Evolutionary conservation across 352 stramenopile species (phyloP).

Genomic region (Peronospora farinosa): DNA sequence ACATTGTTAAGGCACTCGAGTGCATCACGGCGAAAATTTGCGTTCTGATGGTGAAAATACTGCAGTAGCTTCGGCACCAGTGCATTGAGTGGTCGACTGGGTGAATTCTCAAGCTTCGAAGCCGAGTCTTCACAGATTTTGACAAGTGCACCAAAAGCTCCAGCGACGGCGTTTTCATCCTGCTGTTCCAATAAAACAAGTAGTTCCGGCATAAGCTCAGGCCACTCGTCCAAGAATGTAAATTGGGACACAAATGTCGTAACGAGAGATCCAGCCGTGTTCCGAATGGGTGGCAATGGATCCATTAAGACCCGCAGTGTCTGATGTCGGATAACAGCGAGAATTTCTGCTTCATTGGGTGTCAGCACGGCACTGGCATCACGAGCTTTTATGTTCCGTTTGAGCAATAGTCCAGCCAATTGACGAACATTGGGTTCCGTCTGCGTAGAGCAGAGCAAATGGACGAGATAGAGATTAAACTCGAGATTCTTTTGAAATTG

Average conservation of each 20-base stretch:
- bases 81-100: conserved; percentile 77
- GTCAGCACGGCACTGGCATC: conserved; percentile 47
- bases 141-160: conserved; percentile 76
- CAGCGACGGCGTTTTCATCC: conserved; percentile 65
- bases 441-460: conserved; percentile 66
- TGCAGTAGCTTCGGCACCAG: conserved; percentile 86
- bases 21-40: conserved; percentile 73
- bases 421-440: conserved; percentile 63
- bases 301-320: conserved; percentile 66
- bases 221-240: conserved; percentile 85
- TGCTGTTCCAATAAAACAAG: conserved; percentile 50
- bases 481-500: conserved; percentile 86
- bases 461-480: conserved; percentile 86
- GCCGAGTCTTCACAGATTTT: conserved; percentile 90
- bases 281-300: conserved; percentile 62
- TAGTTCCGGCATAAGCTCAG: conserved; percentile 79
- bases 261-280: conserved; percentile 65
- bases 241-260: conserved; percentile 85
- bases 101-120: conserved; percentile 84
- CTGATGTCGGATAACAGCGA: conserved; percentile 73
- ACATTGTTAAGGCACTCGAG: conserved; percentile 88
- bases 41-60: conserved; percentile 83
- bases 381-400: conserved; percentile 82
- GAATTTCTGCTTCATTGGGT: conserved; percentile 60
- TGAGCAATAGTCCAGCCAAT: conserved; percentile 74